A percentile compares a stretch with the other conserved stretches of the same genome.
These are phyloP conservation scores for Colletotrichum tamarilloi DNA, from an alignment of 2,329 filamentous ascomycete species.

Conservation along the genomic window DNA sequence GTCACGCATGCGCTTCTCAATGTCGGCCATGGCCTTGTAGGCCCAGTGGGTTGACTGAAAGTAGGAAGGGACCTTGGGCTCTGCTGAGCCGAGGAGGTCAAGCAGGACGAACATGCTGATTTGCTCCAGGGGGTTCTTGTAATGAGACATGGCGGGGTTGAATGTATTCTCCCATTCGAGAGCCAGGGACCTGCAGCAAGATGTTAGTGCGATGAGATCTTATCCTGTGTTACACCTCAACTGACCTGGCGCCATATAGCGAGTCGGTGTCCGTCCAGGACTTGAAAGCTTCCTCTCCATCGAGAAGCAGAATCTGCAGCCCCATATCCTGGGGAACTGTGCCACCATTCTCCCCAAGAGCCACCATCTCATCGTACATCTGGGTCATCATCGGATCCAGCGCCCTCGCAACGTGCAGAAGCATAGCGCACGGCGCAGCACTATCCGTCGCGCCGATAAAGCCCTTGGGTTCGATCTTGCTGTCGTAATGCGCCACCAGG, in stretches of 20 bases:
- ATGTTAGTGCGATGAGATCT: neutral
- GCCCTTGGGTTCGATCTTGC: conserved; percentile 75
- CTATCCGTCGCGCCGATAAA: conserved; percentile 90
- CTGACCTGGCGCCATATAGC: conserved; percentile 78
- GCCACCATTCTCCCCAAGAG: conserved; percentile 59
- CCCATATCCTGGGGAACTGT: conserved; percentile 75
- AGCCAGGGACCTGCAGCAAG: conserved; percentile 67
- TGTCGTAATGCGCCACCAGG: conserved; percentile 87
- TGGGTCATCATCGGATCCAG: conserved; percentile 78
- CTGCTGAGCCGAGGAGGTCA: conserved; percentile 74
- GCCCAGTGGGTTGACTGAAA: conserved; percentile 87
- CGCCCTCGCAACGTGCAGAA: conserved; percentile 79
- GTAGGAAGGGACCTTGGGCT: conserved; percentile 75
- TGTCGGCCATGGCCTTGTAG: conserved; percentile 72
- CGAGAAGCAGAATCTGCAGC: conserved; percentile 82
- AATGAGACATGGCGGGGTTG: conserved; percentile 76
- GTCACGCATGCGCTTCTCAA: conserved; percentile 73
- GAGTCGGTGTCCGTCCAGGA: conserved; percentile 79
- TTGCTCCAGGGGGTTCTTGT: conserved; percentile 74
- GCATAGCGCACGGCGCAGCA: conserved; percentile 85
- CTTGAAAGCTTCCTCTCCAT: conserved; percentile 85
- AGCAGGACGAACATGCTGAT: conserved; percentile 83
- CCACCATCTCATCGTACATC: conserved; percentile 79
- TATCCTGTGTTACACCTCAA: neutral
- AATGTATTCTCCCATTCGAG: conserved; percentile 74